Evolutionary conservation across 345 rosid species (phyloP).

Genomic region (Hypericum perforatum): DNA sequence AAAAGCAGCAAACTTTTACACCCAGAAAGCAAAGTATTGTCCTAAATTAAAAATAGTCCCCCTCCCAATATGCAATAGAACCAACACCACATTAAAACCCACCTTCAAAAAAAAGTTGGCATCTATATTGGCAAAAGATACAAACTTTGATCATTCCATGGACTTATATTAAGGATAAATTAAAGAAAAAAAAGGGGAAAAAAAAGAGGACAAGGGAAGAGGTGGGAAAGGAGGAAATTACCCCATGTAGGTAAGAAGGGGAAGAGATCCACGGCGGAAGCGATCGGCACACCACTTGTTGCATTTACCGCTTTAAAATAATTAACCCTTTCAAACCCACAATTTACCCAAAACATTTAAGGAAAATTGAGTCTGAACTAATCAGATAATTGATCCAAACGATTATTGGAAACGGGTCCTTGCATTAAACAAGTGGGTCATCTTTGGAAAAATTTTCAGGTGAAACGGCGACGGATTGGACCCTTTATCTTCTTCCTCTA

Average conservation of each 20-base stretch:
- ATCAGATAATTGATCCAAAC: no score
- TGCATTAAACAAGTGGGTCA: no score
- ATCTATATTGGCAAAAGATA: no score
- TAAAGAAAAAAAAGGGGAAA: background rate
- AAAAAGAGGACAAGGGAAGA: conserved; percentile 15
- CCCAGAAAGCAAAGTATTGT: background rate
- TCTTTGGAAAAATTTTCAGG: no score
- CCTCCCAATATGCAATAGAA: background rate
- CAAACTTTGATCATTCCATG: background rate
- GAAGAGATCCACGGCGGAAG: conserved; percentile 46
- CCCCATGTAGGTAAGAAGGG: conserved; percentile 54
- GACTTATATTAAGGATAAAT: background rate
- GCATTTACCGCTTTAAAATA: conserved; percentile 41
- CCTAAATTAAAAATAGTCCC: background rate
- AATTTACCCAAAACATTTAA: no score
- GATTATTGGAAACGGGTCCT: no score
- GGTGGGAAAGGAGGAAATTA: conserved; percentile 24
- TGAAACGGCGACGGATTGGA: no score
- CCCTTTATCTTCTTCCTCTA: no score
- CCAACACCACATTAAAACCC: background rate
- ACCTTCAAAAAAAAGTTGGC: no score
- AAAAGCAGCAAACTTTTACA: conserved; percentile 10
- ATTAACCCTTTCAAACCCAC: background rate
- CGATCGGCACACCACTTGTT: conserved; percentile 19
- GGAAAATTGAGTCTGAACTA: no score